A percentile compares a stretch with the other conserved stretches of the same genome.
Conservation (phyloP, 768 basidiomycete genomes). For the Termitomyces sp. region DNA sequence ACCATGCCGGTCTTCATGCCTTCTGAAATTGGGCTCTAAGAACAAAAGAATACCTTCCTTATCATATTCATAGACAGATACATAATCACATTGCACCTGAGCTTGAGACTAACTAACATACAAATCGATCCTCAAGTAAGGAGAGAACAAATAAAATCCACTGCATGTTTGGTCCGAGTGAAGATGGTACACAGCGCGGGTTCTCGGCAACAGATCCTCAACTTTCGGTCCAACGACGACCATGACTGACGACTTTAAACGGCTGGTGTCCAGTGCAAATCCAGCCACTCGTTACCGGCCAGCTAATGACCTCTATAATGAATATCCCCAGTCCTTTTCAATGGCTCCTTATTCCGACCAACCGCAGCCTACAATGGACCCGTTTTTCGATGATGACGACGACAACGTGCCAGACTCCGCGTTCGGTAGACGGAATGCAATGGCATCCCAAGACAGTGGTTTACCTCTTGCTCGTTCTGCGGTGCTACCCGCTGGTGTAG, state of each 20-base stretch:
- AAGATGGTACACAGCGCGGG: slow-evolving; percentile 8
- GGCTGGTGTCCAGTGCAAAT: slow-evolving; percentile 68
- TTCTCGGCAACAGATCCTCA: slow-evolving; percentile 8
- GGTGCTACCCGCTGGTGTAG: slow-evolving; percentile 57
- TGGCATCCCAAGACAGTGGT: slow-evolving; percentile 49
- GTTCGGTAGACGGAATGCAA: slow-evolving; percentile 47
- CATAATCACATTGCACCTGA: background rate
- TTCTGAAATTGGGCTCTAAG: background rate
- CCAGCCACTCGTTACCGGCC: slow-evolving; percentile 54
- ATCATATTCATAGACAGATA: background rate
- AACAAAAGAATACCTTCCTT: background rate
- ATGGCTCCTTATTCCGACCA: slow-evolving; percentile 33
- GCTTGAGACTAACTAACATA: too few species aligned
- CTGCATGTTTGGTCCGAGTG: slow-evolving; percentile 11
- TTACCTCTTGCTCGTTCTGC: slow-evolving; percentile 55
- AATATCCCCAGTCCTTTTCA: slow-evolving; percentile 54
- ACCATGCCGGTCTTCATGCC: background rate
- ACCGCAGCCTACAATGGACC: slow-evolving; percentile 57
- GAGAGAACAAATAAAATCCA: background rate
- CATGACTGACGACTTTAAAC: slow-evolving; percentile 72
- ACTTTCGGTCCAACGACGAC: slow-evolving; percentile 9
- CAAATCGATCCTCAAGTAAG: background rate
- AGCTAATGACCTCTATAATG: slow-evolving; percentile 48
- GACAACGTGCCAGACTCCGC: slow-evolving; percentile 66
- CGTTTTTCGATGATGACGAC: slow-evolving; percentile 87